Conservation (phyloP, 78 protist species). For the Dictyostelium firmibasis region DNA sequence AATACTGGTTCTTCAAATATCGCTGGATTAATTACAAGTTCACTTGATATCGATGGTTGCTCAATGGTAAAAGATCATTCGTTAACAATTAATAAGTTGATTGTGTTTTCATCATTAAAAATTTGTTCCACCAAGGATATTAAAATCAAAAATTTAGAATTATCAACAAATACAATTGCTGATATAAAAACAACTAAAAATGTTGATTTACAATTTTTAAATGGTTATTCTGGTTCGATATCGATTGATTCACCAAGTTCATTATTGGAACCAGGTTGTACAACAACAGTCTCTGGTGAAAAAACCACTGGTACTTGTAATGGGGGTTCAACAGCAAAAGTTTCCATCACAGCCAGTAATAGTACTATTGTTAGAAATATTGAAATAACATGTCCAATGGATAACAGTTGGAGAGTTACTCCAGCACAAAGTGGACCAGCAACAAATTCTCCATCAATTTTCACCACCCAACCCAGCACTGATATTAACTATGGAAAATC, state of each 20-base stretch:
- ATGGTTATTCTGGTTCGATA: slow-evolving; percentile 1
- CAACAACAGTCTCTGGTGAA: not conserved
- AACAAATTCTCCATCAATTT: slow-evolving; percentile 6
- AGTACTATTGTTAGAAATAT: not conserved
- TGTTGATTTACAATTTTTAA: not conserved
- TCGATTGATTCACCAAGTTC: not conserved
- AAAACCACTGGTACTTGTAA: not conserved
- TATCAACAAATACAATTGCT: not conserved
- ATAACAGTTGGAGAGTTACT: slow-evolving; percentile 21
- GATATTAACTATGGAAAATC: not conserved
- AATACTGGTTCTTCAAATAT: not conserved
- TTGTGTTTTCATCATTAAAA: not conserved
- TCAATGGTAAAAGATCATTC: not conserved
- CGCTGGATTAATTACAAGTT: not conserved
- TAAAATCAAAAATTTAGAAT: not conserved
- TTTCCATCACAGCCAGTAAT: not conserved
- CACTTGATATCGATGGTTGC: not conserved
- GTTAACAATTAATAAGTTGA: not conserved
- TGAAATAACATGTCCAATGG: slow-evolving; percentile 14
- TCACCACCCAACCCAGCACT: not conserved
- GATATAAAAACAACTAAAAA: not conserved
- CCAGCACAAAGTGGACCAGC: not conserved
- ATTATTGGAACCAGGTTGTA: not conserved
- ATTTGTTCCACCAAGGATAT: not conserved
- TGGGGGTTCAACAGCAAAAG: not conserved